Conservation (phyloP, 2,329 filamentous ascomycete genomes). For the Hypoxylon sp. region DNA sequence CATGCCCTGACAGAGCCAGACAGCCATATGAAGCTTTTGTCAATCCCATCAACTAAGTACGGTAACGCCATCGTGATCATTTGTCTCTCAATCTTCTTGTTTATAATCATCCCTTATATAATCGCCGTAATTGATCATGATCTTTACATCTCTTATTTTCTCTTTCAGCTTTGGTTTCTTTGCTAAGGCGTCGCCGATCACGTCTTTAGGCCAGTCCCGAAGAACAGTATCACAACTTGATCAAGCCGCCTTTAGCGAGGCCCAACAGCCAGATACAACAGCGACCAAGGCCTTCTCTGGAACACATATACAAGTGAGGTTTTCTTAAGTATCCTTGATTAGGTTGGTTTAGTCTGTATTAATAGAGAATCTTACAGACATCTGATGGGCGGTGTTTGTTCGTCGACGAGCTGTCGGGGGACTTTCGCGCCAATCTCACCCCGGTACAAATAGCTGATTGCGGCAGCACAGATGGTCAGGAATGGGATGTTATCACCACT, state of each 20-base stretch:
- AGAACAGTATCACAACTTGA: constrained; percentile 49
- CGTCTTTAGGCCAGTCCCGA: constrained; percentile 2
- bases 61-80: constrained; percentile 4
- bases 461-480: constrained; percentile 51
- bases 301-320: constrained; percentile 50
- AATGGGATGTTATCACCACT: constrained; percentile 55
- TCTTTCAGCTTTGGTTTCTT: constrained; percentile 27
- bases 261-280: constrained; percentile 53
- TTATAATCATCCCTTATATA: constrained; percentile 23
- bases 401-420: constrained; percentile 54
- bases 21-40: too few species aligned
- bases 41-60: constrained; percentile 1
- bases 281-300: constrained; percentile 52
- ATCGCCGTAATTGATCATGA: constrained; percentile 7
- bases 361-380: constrained; percentile 43
- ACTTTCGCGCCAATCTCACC: constrained; percentile 56
- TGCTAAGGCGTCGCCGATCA: constrained; percentile 23
- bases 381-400: constrained; percentile 53
- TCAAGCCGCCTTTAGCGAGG: constrained; percentile 52
- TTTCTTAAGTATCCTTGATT: too few species aligned
- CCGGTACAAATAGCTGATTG: constrained; percentile 54
- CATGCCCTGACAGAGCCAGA: not conserved
- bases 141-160: constrained; percentile 23
- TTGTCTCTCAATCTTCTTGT: constrained; percentile 23
- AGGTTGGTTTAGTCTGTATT: too few species aligned